Conservation (phyloP, 306 rosid species). For the Prunus campanulata region DNA sequence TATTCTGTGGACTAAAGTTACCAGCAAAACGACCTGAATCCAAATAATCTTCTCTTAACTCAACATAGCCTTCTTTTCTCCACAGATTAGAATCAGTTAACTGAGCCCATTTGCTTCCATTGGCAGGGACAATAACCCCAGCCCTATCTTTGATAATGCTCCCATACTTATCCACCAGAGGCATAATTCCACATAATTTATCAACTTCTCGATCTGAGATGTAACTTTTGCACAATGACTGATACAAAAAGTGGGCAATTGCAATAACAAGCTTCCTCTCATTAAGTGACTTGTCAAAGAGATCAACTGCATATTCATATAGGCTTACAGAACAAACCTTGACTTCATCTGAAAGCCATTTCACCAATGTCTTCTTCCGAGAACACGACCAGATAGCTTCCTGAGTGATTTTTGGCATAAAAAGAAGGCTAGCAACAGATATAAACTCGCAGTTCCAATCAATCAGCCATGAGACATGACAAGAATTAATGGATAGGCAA, state of each 20-base stretch:
- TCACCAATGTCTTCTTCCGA: constrained; percentile 21
- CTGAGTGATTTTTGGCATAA: constrained; percentile 57
- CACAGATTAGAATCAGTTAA: constrained; percentile 62
- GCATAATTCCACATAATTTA: constrained; percentile 34
- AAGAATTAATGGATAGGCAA: constrained; percentile 13
- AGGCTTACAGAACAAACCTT: constrained; percentile 18
- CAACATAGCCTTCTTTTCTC: constrained; percentile 49
- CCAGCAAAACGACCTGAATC: constrained; percentile 30
- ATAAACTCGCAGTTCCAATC: constrained; percentile 47
- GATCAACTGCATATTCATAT: constrained; percentile 28
- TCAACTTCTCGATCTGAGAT: constrained; percentile 22
- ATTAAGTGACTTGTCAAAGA: constrained; percentile 14
- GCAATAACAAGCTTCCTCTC: constrained; percentile 27
- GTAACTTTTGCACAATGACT: constrained; percentile 19
- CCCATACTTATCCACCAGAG: constrained; percentile 65
- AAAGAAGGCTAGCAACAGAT: constrained; percentile 21
- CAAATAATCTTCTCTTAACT: constrained; percentile 54
- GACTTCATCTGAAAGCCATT: constrained; percentile 38
- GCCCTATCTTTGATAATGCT: neutral
- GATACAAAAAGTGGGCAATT: constrained; percentile 59
- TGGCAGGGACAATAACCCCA: constrained; percentile 63
- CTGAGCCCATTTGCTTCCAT: constrained; percentile 62
- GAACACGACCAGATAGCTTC: constrained; percentile 26
- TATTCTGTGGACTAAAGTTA: constrained; percentile 3
- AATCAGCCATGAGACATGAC: constrained; percentile 52